A percentile compares a stretch with the other conserved stretches of the same genome.
Evolutionary conservation across 371 early-diverging fungal species (phyloP).

Genomic region (Sporodiniella umbellata): DNA sequence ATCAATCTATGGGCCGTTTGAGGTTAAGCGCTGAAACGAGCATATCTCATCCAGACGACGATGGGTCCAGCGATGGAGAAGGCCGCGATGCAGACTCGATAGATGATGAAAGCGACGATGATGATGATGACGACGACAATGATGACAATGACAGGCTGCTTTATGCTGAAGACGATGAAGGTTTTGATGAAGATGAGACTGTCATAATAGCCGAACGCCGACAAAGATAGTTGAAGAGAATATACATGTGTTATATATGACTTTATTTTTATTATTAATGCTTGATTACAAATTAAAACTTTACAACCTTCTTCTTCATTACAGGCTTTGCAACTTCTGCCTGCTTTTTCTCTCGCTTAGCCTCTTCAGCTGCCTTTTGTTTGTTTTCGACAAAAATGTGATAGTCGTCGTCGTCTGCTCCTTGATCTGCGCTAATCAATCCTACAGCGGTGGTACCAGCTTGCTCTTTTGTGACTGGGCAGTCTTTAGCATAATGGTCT

Average conservation of each 20-base stretch:
- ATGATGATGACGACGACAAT: constrained; percentile 24
- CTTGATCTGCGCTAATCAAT: constrained; percentile 67
- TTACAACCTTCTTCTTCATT: constrained; percentile 22
- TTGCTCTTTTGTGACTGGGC: constrained; percentile 64
- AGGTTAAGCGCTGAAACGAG: constrained; percentile 30
- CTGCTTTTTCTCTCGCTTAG: constrained; percentile 34
- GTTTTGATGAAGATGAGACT: constrained; percentile 32
- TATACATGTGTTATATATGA: no score
- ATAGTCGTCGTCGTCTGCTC: constrained; percentile 82
- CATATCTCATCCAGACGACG: constrained; percentile 30
- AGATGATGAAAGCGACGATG: constrained; percentile 20
- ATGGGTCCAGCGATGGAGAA: constrained; percentile 12
- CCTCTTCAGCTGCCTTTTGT: constrained; percentile 41
- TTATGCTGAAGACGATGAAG: constrained; percentile 34
- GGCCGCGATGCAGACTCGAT: constrained; percentile 12
- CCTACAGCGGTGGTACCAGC: constrained; percentile 64
- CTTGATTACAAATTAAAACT: no score
- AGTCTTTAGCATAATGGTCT: constrained; percentile 84
- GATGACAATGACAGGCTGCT: constrained; percentile 25
- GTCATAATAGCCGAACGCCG: no score
- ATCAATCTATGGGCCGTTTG: constrained; percentile 24
- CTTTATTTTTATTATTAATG: no score
- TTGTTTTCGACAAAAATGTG: constrained; percentile 64
- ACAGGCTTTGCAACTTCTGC: constrained; percentile 8
- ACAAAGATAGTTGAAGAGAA: no score